These are phyloP conservation scores for Leptographium lundbergii DNA, from an alignment of 2,329 filamentous ascomycete genomes.

Conservation along the genomic window DNA sequence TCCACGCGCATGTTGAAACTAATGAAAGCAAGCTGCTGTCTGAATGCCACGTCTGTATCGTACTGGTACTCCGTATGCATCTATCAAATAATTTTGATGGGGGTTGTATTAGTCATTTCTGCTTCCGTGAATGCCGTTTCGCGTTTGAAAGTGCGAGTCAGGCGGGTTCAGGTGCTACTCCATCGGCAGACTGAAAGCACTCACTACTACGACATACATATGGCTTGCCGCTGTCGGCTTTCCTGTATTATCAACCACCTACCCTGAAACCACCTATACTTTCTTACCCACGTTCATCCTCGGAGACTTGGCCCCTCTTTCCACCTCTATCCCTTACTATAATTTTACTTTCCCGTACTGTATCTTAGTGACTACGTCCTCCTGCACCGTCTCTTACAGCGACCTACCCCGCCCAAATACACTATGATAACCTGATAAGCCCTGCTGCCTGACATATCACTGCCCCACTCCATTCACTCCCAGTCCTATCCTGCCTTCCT, in stretches of 20 bases:
- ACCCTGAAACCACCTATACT: too few relatives aligned
- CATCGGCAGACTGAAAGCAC: background rate
- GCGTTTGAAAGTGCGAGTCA: background rate
- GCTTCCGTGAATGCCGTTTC: background rate
- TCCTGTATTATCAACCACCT: too few relatives aligned
- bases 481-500: background rate
- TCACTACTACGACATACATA: too few relatives aligned
- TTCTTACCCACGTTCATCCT: too few relatives aligned
- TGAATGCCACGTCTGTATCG: background rate
- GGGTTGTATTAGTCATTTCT: background rate
- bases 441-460: background rate
- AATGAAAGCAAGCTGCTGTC: background rate
- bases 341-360: background rate
- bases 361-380: background rate
- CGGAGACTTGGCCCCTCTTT: background rate
- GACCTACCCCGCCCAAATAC: background rate
- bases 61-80: background rate
- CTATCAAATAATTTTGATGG: background rate
- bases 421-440: background rate
- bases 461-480: constrained; percentile 3
- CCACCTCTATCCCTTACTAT: background rate
- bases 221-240: too few relatives aligned
- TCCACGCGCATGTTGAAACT: background rate
- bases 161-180: background rate
- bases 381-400: background rate